Evolutionary conservation across 306 rosid species (phyloP).

Genomic region (Cucurbita pepo): DNA sequence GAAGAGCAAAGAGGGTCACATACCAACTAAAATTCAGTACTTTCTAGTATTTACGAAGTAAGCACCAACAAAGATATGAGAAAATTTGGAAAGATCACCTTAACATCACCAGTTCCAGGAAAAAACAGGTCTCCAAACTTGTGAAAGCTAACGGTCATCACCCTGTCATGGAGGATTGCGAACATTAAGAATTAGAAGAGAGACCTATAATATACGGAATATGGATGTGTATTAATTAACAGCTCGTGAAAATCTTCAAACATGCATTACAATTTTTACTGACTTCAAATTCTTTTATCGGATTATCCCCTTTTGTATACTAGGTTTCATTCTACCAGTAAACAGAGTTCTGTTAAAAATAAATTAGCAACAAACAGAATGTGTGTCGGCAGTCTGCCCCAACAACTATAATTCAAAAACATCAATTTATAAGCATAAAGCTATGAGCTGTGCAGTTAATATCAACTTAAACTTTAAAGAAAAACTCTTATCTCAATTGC

Average conservation of each 20-base stretch:
- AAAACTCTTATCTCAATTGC: not conserved
- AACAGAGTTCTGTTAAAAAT: not conserved
- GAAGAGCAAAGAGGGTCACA: not conserved
- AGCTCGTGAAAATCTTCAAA: not conserved
- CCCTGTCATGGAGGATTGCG: conserved; percentile 48
- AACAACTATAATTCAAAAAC: not conserved
- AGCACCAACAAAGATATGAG: not conserved
- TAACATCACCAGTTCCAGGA: conserved; percentile 95
- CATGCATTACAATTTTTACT: not conserved
- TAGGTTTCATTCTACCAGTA: not conserved
- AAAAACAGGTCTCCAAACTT: conserved; percentile 91
- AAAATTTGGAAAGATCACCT: conserved; percentile 42
- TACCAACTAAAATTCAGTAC: not conserved
- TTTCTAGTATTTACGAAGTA: not conserved
- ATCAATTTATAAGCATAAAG: not conserved
- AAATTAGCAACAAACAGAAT: not conserved
- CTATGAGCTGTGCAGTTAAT: not conserved
- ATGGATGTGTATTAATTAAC: not conserved
- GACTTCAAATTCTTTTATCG: not conserved
- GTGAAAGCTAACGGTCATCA: conserved; percentile 98
- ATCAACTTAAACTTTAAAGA: not conserved
- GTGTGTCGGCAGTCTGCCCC: not conserved
- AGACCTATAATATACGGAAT: not conserved
- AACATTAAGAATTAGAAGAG: conserved; percentile 7
- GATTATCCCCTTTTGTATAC: not conserved